Evolutionary conservation across 306 rosid species (phyloP).

Genomic region (Purshia tridentata): DNA sequence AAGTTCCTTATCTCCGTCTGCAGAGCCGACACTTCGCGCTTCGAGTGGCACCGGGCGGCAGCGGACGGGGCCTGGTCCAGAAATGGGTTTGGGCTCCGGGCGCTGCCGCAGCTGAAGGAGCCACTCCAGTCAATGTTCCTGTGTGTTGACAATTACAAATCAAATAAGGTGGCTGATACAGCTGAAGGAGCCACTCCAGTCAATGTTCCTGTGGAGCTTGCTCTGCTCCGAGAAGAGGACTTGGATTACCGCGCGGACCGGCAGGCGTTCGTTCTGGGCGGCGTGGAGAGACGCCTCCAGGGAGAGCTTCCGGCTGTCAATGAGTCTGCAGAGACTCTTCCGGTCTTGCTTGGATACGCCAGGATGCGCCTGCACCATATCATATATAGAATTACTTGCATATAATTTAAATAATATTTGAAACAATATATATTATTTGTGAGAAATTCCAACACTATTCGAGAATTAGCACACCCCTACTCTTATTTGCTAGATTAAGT

Average conservation of each 20-base stretch:
- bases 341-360: constrained; percentile 68
- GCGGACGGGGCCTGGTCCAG: constrained; percentile 34
- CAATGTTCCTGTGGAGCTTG: constrained; percentile 47
- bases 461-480: no score
- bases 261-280: constrained; percentile 87
- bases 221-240: constrained; percentile 78
- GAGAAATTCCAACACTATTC: no score
- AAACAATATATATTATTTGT: no score
- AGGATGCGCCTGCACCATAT: constrained; percentile 66
- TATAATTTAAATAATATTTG: no score
- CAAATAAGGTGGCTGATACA: no score
- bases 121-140: constrained; percentile 68
- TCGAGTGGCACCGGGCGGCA: constrained; percentile 50
- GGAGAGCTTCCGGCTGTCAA: constrained; percentile 80
- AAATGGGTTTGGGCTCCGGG: constrained; percentile 53
- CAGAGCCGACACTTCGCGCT: constrained; percentile 61
- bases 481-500: no score
- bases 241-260: constrained; percentile 86
- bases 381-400: no score
- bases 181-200: constrained; percentile 84
- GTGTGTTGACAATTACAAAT: no score
- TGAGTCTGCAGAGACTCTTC: constrained; percentile 64
- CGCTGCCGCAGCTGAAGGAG: constrained; percentile 45
- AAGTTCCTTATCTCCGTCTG: constrained; percentile 70
- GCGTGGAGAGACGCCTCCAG: constrained; percentile 91